Conservation (phyloP, 2,329 filamentous ascomycete genomes). For the Hysterium pulicare region DNA sequence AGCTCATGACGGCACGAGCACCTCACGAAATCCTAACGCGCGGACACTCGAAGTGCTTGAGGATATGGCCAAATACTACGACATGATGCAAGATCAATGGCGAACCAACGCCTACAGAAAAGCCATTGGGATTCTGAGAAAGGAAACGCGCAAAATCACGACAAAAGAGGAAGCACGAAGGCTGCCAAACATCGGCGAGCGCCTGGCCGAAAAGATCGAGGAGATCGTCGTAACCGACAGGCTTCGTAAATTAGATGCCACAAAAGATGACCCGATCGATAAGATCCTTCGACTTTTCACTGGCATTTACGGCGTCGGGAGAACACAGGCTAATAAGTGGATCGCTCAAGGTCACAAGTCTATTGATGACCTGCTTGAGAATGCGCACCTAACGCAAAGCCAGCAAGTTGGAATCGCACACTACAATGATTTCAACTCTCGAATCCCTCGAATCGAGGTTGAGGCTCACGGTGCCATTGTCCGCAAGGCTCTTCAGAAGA, state of each 20-base stretch:
- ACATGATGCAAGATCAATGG: constrained; percentile 72
- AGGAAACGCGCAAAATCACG: constrained; percentile 60
- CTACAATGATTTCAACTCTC: constrained; percentile 72
- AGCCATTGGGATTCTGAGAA: constrained; percentile 69
- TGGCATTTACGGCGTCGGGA: constrained; percentile 75
- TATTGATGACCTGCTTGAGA: constrained; percentile 65
- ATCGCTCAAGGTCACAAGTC: constrained; percentile 70
- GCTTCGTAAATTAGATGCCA: constrained; percentile 69
- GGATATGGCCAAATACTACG: constrained; percentile 76
- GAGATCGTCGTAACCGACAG: constrained; percentile 76
- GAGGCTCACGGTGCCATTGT: constrained; percentile 66
- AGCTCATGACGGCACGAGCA: constrained; percentile 45
- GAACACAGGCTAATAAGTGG: constrained; percentile 69
- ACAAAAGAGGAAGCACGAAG: constrained; percentile 66
- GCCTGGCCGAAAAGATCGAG: constrained; percentile 80
- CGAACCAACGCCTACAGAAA: constrained; percentile 72
- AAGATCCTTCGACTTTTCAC: constrained; percentile 66
- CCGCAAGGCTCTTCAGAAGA: constrained; percentile 51
- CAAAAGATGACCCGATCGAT: constrained; percentile 64
- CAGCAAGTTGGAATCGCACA: constrained; percentile 76
- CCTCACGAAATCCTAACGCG: constrained; percentile 64
- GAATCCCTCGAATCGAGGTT: constrained; percentile 77
- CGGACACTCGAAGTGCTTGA: constrained; percentile 73
- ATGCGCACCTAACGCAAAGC: constrained; percentile 61
- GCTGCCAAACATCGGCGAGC: constrained; percentile 66